phyloP scores from a whole-genome alignment of 192 early-diverging fungal genomes.

The Cetraspora pellucida region DNA sequence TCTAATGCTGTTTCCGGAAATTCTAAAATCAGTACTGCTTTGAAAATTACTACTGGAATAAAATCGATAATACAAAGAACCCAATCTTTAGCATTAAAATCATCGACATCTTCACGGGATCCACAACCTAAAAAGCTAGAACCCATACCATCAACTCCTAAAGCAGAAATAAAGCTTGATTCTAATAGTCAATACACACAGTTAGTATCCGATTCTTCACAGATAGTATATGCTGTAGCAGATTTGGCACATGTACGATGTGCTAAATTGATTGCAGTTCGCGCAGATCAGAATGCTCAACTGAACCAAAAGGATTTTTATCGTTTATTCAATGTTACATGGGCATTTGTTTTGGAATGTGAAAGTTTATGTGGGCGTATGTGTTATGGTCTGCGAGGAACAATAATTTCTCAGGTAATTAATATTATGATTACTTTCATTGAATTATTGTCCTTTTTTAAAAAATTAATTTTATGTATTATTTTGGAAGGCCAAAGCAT shows the following conservation, averaged over 20 bases:
- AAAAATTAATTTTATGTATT: slow-evolving; percentile 2
- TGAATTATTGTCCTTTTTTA: neutral
- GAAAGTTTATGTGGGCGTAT: slow-evolving; percentile 81
- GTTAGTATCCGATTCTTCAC: slow-evolving; percentile 68
- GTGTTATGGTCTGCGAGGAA: slow-evolving; percentile 90
- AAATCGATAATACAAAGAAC: slow-evolving; percentile 33
- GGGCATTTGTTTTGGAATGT: slow-evolving; percentile 79
- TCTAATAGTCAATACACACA: slow-evolving; percentile 45
- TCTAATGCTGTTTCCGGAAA: neutral
- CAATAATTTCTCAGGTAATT: slow-evolving; percentile 78
- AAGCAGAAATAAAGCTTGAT: neutral
- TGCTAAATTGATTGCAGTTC: slow-evolving; percentile 83
- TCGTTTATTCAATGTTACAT: slow-evolving; percentile 75
- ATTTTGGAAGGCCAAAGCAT: slow-evolving; percentile 75
- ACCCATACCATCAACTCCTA: slow-evolving; percentile 17
- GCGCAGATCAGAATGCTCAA: slow-evolving; percentile 88
- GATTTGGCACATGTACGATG: slow-evolving; percentile 87
- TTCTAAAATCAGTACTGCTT: slow-evolving; percentile 1
- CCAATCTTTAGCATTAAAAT: slow-evolving; percentile 3
- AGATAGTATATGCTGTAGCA: slow-evolving; percentile 76
- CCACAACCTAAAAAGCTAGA: neutral
- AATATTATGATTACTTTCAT: neutral
- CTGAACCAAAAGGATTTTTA: slow-evolving; percentile 88
- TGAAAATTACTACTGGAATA: slow-evolving; percentile 24
- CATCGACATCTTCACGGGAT: neutral